A percentile compares a stretch with the other conserved stretches of the same genome.
phyloP scores from a whole-genome alignment of 768 basidiomycete species.

The Lactarius hengduanensis region DNA sequence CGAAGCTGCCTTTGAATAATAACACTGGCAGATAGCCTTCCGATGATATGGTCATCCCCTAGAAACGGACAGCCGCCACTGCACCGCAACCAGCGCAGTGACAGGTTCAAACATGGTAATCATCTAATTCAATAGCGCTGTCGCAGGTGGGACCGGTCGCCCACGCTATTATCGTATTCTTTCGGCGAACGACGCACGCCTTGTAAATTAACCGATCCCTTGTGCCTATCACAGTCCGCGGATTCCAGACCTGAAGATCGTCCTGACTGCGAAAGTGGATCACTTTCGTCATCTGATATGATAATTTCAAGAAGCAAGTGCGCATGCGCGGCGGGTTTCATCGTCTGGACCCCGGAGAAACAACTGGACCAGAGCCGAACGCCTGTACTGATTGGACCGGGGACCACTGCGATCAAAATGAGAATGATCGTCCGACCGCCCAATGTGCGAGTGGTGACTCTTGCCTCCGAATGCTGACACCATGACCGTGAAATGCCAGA shows the following conservation, averaged over 20 bases:
- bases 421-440: not conserved
- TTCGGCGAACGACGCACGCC: not conserved
- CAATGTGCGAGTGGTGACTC: not conserved
- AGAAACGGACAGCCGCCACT: not conserved
- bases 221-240: not conserved
- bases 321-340: not conserved
- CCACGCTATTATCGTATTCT: not conserved
- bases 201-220: not conserved
- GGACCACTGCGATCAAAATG: not conserved
- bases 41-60: constrained; percentile 13
- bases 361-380: not conserved
- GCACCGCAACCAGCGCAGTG: not conserved
- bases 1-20: not conserved
- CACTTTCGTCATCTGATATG: not conserved
- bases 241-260: not conserved
- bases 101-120: not conserved
- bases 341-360: not conserved
- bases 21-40: not conserved
- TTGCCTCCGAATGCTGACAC: constrained; percentile 17
- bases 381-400: not conserved
- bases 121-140: not conserved
- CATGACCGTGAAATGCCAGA: not conserved
- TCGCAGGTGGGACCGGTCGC: not conserved
- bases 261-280: not conserved
- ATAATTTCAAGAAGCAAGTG: not conserved